Evolutionary conservation across 148 eudicot species (phyloP).

Genomic region (Vaccinium corymbosum): DNA sequence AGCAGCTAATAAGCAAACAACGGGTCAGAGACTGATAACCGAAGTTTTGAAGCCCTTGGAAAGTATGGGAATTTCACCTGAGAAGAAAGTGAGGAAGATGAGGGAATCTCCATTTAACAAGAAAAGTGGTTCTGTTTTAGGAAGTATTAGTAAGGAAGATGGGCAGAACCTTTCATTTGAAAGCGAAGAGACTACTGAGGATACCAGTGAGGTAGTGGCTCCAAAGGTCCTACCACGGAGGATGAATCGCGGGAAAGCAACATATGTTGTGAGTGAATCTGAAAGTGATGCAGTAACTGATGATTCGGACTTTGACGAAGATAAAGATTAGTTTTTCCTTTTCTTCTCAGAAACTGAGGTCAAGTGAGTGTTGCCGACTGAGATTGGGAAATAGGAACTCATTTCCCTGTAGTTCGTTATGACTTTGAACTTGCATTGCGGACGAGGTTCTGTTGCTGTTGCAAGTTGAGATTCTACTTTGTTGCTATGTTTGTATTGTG

Average conservation of each 20-base stretch:
- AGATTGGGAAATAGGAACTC: neutral
- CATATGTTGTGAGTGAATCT: slow-evolving; percentile 57
- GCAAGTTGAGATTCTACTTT: neutral
- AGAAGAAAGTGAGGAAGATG: slow-evolving; percentile 78
- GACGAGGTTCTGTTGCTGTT: neutral
- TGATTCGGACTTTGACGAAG: slow-evolving; percentile 39
- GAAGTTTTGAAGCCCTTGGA: slow-evolving; percentile 55
- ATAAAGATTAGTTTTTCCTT: slow-evolving; percentile 14
- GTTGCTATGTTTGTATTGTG: neutral
- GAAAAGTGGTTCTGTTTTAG: slow-evolving; percentile 67
- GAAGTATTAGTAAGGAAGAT: slow-evolving; percentile 18
- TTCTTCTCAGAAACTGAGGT: neutral
- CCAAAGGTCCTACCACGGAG: slow-evolving; percentile 54
- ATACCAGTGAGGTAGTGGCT: slow-evolving; percentile 32
- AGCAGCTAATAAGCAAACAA: slow-evolving; percentile 34
- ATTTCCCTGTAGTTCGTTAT: neutral
- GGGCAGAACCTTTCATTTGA: slow-evolving; percentile 17
- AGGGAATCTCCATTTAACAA: slow-evolving; percentile 84
- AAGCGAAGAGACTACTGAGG: slow-evolving; percentile 23
- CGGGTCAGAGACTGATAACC: slow-evolving; percentile 55
- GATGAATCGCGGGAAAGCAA: slow-evolving; percentile 30
- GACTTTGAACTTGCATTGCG: neutral
- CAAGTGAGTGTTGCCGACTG: neutral
- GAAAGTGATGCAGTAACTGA: slow-evolving; percentile 44
- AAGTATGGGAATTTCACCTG: slow-evolving; percentile 4